Evolutionary conservation across 148 eudicot species (phyloP), one percentile per base, ranked within the genome.

Genomic region (Cornus kousa): DNA sequence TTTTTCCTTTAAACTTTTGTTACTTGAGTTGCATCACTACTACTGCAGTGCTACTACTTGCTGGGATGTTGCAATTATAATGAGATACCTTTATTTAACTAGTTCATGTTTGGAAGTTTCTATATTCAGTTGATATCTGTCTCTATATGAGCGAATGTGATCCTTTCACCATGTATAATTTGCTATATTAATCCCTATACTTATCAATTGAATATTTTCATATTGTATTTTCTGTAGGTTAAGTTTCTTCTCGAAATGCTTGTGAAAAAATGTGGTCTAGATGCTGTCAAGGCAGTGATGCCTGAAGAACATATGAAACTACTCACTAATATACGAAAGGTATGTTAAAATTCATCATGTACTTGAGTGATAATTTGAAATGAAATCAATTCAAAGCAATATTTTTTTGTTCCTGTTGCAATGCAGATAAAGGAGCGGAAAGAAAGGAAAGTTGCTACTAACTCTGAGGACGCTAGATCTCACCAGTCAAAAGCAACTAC

Each of bases 301-400:
- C 98, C 99, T 76, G 97, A 91, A 86, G 98, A 94, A 72, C 98
- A 96, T 77, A 86, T 90, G 94, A 96, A 92, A 83, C 98, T 96
- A 48, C 99, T 96, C 70, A 96, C 97, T 20, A 94, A 96, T 78
- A 94, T 96, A 80, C 84, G 98, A 77, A 96, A 94, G 99, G 99
- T 96, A 60, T 67, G 64, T 72, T 40, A 31, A 71, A 40, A 20
- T 43, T 17, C 32, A 4, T 32, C n/a, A 66, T 8, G 7, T 16
- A 17, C 35, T 77, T n/a, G 6, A 19, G 20, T 67, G 20, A 32
- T 70, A 31, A 53, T 68, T n/a, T 68, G 55, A 12, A 68, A 9
- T 13, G 24, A 1, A 67, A 46, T 48, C 64, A 9, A 67, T 66
- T 37, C 39, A 66, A 62, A 24, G 72, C 8, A 68, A 35, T 35